These are phyloP conservation scores for Leccinum arenicola DNA, from an alignment of 768 basidiomycete species.

Conservation along the genomic window DNA sequence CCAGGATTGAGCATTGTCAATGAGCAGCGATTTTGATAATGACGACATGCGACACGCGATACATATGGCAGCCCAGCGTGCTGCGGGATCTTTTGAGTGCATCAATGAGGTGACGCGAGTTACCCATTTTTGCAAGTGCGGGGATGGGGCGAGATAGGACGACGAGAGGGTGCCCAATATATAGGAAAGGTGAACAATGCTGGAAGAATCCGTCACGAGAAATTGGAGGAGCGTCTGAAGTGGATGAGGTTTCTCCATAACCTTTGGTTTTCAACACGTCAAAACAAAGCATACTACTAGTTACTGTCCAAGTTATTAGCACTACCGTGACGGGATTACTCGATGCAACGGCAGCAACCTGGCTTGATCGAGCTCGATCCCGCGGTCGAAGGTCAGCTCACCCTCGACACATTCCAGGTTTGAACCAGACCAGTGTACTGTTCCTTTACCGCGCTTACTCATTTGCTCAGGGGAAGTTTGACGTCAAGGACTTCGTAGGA, in stretches of 20 bases:
- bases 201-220: constrained; percentile 64
- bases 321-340: not conserved
- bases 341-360: constrained; percentile 19
- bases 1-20: constrained; percentile 76
- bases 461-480: constrained; percentile 72
- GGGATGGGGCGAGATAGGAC: constrained; percentile 54
- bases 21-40: constrained; percentile 56
- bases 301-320: no score
- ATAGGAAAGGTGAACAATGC: constrained; percentile 57
- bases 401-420: constrained; percentile 57
- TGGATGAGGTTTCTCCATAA: constrained; percentile 49
- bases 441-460: constrained; percentile 8
- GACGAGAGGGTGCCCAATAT: constrained; percentile 53
- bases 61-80: constrained; percentile 78
- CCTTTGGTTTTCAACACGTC: constrained; percentile 31
- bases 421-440: not conserved
- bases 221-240: constrained; percentile 66
- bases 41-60: constrained; percentile 65
- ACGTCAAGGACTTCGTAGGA: constrained; percentile 86
- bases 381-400: constrained; percentile 50
- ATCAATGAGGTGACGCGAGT: constrained; percentile 71
- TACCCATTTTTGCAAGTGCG: constrained; percentile 73
- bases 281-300: constrained; percentile 22
- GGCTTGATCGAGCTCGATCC: constrained; percentile 43
- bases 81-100: constrained; percentile 73